Percentiles rank a stretch among this genome's conserved stretches.
Conservation (phyloP, 2,329 filamentous ascomycete genomes). For the Trichoderma afroharzianum region DNA sequence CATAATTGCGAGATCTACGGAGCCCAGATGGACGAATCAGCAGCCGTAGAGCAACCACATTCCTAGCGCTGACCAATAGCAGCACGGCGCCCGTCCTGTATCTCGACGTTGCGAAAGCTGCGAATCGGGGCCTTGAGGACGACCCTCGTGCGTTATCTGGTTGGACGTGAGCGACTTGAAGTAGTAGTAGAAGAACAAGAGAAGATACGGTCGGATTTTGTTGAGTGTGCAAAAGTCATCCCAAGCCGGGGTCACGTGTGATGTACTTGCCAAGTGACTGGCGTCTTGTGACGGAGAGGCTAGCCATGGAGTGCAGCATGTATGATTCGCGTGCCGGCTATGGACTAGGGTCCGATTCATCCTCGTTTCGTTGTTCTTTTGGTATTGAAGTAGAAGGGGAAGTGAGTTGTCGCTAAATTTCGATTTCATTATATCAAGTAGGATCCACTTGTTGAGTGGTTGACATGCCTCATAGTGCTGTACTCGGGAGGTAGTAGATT, state of each 20-base stretch:
- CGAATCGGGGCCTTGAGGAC: constrained; percentile 7
- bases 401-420: no score
- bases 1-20: neutral
- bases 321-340: constrained; percentile 11
- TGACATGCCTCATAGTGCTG: no score
- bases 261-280: neutral
- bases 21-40: constrained; percentile 21
- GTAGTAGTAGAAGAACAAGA: neutral
- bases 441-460: no score
- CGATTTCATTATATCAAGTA: no score
- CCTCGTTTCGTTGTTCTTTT: neutral
- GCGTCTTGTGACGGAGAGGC: neutral
- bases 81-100: neutral
- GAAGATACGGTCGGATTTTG: neutral
- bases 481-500: no score
- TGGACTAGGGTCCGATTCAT: neutral
- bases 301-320: constrained; percentile 13
- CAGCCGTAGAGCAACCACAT: constrained; percentile 21
- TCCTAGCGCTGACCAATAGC: constrained; percentile 18
- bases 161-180: constrained; percentile 4
- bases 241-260: constrained; percentile 1
- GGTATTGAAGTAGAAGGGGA: no score
- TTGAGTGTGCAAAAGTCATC: neutral
- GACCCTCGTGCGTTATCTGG: constrained; percentile 17
- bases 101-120: neutral